Conservation (phyloP, 768 basidiomycete genomes). For the Calocybe gangraenosa region DNA sequence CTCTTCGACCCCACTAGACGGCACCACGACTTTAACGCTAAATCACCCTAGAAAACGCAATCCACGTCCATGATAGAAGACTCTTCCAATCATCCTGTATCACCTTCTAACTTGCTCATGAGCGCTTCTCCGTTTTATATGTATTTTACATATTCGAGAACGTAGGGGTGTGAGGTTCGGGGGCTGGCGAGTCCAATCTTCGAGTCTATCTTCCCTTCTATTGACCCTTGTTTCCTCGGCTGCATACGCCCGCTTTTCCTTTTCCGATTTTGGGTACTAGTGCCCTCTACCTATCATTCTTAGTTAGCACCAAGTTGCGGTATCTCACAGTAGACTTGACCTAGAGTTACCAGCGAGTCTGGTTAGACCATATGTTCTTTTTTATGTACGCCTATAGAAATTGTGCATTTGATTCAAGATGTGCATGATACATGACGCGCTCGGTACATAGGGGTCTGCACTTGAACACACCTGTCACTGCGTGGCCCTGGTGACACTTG, state of each 20-base stretch:
- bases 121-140: background rate
- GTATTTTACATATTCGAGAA: too few species aligned
- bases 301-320: too few species aligned
- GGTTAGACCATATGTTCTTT: background rate
- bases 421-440: constrained; percentile 2
- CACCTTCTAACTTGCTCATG: background rate
- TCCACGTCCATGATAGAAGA: constrained; percentile 14
- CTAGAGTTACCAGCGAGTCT: background rate
- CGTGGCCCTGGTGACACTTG: too few species aligned
- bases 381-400: background rate
- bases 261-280: too few species aligned
- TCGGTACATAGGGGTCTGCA: background rate
- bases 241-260: too few species aligned
- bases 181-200: too few species aligned
- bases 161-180: too few species aligned
- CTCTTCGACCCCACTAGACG: background rate
- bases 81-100: constrained; percentile 11
- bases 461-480: too few species aligned
- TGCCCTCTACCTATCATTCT: too few species aligned
- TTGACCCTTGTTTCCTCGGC: too few species aligned
- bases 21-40: background rate
- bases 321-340: background rate
- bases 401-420: constrained; percentile 6
- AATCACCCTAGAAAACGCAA: too few species aligned
- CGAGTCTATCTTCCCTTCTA: too few species aligned